Base-by-base conservation (phyloP, 75 land plant genomes). In the Pseudotsuga menziesii region DNA sequence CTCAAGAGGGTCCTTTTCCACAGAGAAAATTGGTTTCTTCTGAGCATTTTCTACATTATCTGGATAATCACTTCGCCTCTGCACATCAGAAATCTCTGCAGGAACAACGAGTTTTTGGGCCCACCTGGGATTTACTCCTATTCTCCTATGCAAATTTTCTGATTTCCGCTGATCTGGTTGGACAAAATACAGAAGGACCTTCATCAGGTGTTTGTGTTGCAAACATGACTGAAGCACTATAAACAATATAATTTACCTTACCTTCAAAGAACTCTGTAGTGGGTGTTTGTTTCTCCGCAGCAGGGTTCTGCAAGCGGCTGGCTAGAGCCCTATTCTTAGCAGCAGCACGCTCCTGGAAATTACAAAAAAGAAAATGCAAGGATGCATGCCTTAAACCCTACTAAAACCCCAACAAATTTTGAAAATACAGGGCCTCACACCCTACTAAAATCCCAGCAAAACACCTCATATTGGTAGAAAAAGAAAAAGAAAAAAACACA, bases 61-160 rank as follows among this genome's bases (percentile, higher is more conserved):
- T 39, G 19, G 12, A 69, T n/a, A 20, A 69, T 20, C 20, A n/a
- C 20, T 2, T 20, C 26, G 9, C 35, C 20, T 56, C 75, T 73
- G 57, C 57, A 52, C 58, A 14, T 41, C 36, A 25, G 58, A 32
- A 73, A 73, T 17, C 41, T 69, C 72, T 54, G 57, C 75, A 41
- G 75, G 75, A 55, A 32, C 5, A 6, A 54, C 58, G 6, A 73
- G 75, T 6, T 73, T 44, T 26, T 56, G 56, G 12, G 75, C 22
- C 75, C 75, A 73, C 54, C 75, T 73, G 6, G 44, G 75, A 73
- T 56, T 73, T 26, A 48, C 32, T 44, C 52, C 72, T 13, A 27
- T 56, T 27, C 75, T 52, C 54, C 57, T 73, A 27, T 56, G 58
- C 56, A 73, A 52, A 23, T 22, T 73, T 25, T 73, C 57, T 7